Percentiles rank a stretch among this genome's conserved stretches.
Evolutionary conservation across 805 yeast species (phyloP).

Genomic region (Pichia insulana): DNA sequence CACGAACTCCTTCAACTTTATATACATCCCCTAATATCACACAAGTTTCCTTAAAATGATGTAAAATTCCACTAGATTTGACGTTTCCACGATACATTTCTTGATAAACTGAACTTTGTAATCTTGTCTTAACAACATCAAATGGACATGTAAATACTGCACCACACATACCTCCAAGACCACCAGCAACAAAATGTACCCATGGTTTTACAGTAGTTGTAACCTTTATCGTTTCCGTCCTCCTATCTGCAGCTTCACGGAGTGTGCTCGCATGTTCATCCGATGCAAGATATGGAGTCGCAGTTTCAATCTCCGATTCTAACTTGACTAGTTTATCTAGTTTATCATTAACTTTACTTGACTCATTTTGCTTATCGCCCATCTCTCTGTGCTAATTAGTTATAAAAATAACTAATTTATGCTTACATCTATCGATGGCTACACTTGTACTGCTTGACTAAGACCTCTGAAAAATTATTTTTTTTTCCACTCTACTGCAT

Average conservation of each 20-base stretch:
- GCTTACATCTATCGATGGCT: no score
- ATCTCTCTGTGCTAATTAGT: no score
- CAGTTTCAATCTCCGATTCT: conserved; percentile 44
- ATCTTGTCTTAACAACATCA: conserved; percentile 90
- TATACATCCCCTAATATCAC: conserved; percentile 63
- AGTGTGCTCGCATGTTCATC: conserved; percentile 61
- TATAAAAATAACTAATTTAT: no score
- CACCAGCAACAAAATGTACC: conserved; percentile 89
- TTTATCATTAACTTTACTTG: neutral
- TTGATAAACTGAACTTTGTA: conserved; percentile 81
- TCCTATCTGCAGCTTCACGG: conserved; percentile 29
- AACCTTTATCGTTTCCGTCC: conserved; percentile 20
- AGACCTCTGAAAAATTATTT: no score
- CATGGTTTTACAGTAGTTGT: conserved; percentile 34
- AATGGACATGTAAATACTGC: conserved; percentile 90
- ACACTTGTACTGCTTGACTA: no score
- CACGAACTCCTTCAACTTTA: conserved; percentile 68
- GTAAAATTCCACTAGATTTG: conserved; percentile 23
- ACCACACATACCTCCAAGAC: conserved; percentile 96
- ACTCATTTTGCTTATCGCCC: no score
- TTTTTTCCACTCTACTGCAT: no score
- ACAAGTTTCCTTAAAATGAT: conserved; percentile 79
- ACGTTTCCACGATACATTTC: conserved; percentile 40
- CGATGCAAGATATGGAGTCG: conserved; percentile 55
- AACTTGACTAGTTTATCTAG: conserved; percentile 15